These are phyloP conservation scores for Alloteropsis semialata DNA, from an alignment of 176 grass and related monocot genomes.

Conservation along the genomic window DNA sequence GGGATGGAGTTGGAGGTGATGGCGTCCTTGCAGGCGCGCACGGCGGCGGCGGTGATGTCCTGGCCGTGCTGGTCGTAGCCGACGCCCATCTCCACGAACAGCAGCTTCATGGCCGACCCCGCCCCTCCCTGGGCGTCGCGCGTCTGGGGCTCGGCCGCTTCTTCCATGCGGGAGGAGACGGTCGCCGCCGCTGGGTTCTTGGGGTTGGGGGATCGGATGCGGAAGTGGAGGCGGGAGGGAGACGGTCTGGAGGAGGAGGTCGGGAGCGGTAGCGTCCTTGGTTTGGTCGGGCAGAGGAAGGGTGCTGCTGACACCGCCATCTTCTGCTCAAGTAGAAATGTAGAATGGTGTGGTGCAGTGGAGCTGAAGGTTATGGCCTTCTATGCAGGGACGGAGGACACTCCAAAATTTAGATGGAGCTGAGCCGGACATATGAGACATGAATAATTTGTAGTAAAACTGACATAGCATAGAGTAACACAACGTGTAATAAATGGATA, in stretches of 20 bases:
- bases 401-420: no score
- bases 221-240: background rate
- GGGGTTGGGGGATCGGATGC: background rate
- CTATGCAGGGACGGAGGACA: no score
- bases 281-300: background rate
- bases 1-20: conserved; percentile 98
- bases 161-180: conserved; percentile 35
- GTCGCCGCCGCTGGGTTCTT: background rate
- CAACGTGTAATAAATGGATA: no score
- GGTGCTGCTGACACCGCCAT: conserved; percentile 13
- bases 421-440: no score
- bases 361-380: no score
- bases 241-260: conserved; percentile 8
- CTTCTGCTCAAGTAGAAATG: no score
- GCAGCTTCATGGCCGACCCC: conserved; percentile 54
- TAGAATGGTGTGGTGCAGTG: no score
- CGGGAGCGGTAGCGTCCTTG: background rate
- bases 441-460: no score
- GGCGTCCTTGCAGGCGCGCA: conserved; percentile 89
- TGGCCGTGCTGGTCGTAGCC: conserved; percentile 98
- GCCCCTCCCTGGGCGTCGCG: conserved; percentile 7
- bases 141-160: conserved; percentile 29
- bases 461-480: no score
- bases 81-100: conserved; percentile 98
- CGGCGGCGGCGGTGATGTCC: conserved; percentile 80